Percentiles rank a stretch among this genome's conserved stretches.
Conservation (phyloP, 441 rosid genomes). For the Geranium incanum region DNA sequence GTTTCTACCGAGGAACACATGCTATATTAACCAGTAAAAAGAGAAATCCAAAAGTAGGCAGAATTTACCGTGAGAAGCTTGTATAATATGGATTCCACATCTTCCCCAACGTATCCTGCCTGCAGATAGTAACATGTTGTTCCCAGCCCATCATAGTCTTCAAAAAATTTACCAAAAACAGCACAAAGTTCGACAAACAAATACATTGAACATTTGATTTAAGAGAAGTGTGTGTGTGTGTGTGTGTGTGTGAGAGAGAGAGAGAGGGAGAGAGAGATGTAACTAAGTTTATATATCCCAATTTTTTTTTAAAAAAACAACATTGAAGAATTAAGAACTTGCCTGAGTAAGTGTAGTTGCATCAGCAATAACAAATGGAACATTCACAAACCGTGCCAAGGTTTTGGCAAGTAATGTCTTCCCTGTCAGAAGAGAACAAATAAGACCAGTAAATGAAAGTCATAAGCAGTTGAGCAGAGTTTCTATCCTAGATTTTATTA, state of each 20-base stretch:
- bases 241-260: no score
- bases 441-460: neutral
- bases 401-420: slow-evolving; percentile 95
- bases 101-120: slow-evolving; percentile 98
- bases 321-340: slow-evolving; percentile 23
- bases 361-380: slow-evolving; percentile 94
- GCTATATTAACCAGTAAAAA: no score
- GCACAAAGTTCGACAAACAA: no score
- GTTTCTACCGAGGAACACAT: no score
- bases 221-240: no score
- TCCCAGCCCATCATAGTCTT: neutral
- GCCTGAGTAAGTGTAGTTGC: slow-evolving; percentile 95
- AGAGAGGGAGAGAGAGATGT: no score
- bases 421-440: slow-evolving; percentile 41
- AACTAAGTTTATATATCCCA: no score
- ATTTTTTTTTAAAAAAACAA: neutral
- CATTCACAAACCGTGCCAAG: slow-evolving; percentile 87
- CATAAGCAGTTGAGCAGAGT: neutral
- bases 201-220: no score
- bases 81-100: slow-evolving; percentile 89
- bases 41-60: neutral
- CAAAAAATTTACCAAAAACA: no score
- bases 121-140: slow-evolving; percentile 24
- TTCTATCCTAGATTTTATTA: neutral
- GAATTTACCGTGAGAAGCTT: slow-evolving; percentile 65